Percentiles rank a stretch among this genome's conserved stretches.
Evolutionary conservation across 371 early-diverging fungal genomes (phyloP).

Genomic region (Rhizomucor miehei): DNA sequence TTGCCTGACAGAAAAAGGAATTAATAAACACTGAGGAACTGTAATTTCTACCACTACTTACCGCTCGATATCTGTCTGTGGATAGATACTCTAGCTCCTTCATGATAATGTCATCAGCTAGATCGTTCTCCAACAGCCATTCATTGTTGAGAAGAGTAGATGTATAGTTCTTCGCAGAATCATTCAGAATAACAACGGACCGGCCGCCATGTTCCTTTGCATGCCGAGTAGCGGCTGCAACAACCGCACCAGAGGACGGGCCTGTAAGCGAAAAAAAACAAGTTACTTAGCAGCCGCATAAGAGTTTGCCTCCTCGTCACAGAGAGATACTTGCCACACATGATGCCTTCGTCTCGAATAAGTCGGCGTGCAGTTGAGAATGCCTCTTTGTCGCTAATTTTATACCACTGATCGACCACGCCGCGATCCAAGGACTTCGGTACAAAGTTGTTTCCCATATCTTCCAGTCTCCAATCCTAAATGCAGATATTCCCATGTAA

Average conservation of each 20-base stretch:
- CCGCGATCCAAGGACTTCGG: constrained; percentile 56
- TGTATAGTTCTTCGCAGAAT: constrained; percentile 68
- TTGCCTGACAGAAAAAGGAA: constrained; percentile 39
- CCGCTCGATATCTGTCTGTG: constrained; percentile 69
- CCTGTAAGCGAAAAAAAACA: constrained; percentile 29
- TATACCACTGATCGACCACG: constrained; percentile 69
- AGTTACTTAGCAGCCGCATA: not conserved
- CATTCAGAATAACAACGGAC: constrained; percentile 62
- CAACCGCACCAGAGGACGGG: constrained; percentile 71
- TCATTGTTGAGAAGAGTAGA: constrained; percentile 73
- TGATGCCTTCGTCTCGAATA: constrained; percentile 64
- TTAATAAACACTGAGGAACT: not conserved
- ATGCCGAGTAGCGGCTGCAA: constrained; percentile 63
- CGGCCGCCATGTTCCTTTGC: constrained; percentile 32
- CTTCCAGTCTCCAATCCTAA: constrained; percentile 73
- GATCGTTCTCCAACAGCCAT: constrained; percentile 72
- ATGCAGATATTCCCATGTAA: not conserved
- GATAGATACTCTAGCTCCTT: constrained; percentile 58
- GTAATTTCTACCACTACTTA: constrained; percentile 7
- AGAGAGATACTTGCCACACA: constrained; percentile 47
- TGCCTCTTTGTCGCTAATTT: constrained; percentile 69
- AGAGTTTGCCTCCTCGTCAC: not conserved
- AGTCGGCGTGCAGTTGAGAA: constrained; percentile 71
- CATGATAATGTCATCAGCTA: constrained; percentile 65
- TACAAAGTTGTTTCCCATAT: constrained; percentile 69